Percentiles rank a stretch among this genome's conserved stretches.
phyloP scores from a whole-genome alignment of 176 grass and related monocot genomes.

The Avena atlantica region DNA sequence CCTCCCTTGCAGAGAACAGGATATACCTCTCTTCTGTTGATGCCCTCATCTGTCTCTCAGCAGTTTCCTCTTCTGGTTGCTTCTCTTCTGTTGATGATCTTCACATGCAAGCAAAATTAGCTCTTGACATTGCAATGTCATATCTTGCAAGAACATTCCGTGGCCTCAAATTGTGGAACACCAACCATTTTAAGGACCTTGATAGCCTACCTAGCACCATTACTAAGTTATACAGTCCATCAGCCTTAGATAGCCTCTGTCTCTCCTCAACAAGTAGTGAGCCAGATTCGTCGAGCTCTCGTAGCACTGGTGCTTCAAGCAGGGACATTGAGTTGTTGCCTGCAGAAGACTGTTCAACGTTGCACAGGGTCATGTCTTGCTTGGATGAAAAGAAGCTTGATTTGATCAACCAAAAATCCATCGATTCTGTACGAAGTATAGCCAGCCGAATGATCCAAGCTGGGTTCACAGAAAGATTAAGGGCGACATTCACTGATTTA shows the following conservation, averaged over 20 bases:
- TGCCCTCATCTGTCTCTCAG: constrained; percentile 17
- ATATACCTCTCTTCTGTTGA: constrained; percentile 23
- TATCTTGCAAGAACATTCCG: constrained; percentile 31
- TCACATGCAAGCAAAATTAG: not conserved
- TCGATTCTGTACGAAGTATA: not conserved
- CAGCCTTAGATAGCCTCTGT: not conserved
- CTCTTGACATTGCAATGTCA: constrained; percentile 31
- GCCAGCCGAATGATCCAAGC: constrained; percentile 34
- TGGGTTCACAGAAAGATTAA: constrained; percentile 11
- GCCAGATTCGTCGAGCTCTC: constrained; percentile 10
- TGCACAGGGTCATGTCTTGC: constrained; percentile 20
- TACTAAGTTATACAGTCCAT: not conserved
- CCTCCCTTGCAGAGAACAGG: not conserved
- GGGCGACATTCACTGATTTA: constrained; percentile 15
- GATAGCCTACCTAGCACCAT: not conserved
- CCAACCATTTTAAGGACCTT: constrained; percentile 21
- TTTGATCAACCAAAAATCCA: not conserved
- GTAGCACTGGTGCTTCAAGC: constrained; percentile 9
- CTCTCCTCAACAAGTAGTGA: constrained; percentile 31
- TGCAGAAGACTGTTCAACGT: constrained; percentile 23
- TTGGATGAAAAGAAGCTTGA: constrained; percentile 32
- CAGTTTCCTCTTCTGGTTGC: not conserved
- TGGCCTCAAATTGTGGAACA: constrained; percentile 38
- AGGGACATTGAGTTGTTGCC: constrained; percentile 13
- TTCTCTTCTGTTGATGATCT: not conserved